Evolutionary conservation across 805 yeast species (phyloP), one percentile per base, ranked within the genome.

Genomic region (Pichia gijzeniarum): DNA sequence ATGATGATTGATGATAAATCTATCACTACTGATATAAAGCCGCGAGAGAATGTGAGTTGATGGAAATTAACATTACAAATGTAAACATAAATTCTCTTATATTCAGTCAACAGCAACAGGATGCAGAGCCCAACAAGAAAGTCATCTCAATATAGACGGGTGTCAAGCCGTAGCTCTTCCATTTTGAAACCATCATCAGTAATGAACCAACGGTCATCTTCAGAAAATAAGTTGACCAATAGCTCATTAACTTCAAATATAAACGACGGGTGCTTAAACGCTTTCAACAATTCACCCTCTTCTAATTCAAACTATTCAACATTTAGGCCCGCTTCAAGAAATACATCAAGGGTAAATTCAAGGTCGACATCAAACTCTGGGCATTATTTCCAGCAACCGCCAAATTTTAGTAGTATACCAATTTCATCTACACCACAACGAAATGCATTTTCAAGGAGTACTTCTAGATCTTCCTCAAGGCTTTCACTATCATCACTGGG

Each of bases 391-490:
- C 47, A 38, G 21, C 42, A 19, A 35, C 43, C 42, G 8, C 39
- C 45, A 17, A 35, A 30, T 28, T 17, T 37, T 4, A 38, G 17
- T 31, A 27, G 16, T 27, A 13, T 40, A 21, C 16, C 36, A 17
- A 14, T 19, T 22, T 17, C 28, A 22, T 34, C 35, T 20, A 44
- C 40, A 10, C 47, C 47, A 8, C 39, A 39, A 12, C 17, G 33
- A 35, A 38, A 35, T 12, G 36, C 48, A 8, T 22, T 38, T 6
- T 40, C 44, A 16, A 18, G 47, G 35, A 27, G 46, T n/a, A 35
- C 48, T 18, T 47, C 50, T 2, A 42, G 51, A 18, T 49, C 53
- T 18, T 49, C 50, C 22, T 44, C 45, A 2, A 36, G 48, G 9
- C 32, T 44, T 14, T 41, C 48, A 4, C 17, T 45, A 17, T 45